Base-by-base conservation (phyloP, 1,139 yeast genomes). In the Diutina scorzettiae region DNA sequence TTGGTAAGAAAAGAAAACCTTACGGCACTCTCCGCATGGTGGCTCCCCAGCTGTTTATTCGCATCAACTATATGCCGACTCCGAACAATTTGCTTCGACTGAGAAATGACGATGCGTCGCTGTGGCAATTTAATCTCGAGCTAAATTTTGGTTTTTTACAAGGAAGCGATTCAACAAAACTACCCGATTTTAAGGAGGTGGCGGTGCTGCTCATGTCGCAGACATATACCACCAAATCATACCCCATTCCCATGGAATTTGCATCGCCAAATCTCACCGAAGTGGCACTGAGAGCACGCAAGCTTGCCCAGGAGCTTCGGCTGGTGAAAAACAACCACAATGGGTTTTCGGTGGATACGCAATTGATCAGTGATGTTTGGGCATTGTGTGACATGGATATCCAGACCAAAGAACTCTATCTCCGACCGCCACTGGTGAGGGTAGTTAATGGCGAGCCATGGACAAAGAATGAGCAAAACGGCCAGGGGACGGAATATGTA, bases 201-300 rank as follows among this genome's bases (percentile, higher is more conserved):
- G 21, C 39, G 6, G 14, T 34, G 4, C 29, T 21, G 28, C 28
- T 34, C 12, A 23, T 23, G n/a, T 27, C 19, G 4, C 39, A 34
- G 12, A 34, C 39, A 9, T 34, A 34, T 23, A 21, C 29, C 11
- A 34, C 39, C 23, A 23, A 23, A 9, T n/a, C 23, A n/a, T 34
- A 34, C 16, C 39, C 39, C 4, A 23, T 34, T 23, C 29, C 39
- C 6, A 34, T 34, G 39, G 39, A 34, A 14, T 34, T 34, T 34
- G 39, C 28, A 8, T 23, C 16, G 16, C 39, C 39, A 7, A 34
- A 34, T 16, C 4, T 34, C 8, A 8, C n/a, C 7, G 39, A 34
- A 6, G 16, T 34, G 3, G 28, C 21, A 12, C 16, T 6, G 12
- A 28, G 28, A 16, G 25, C 27, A 12, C 24, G 39, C 6, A 34